phyloP scores from a whole-genome alignment of 257 asterid genomes.

The Thymus quinquecostatus region DNA sequence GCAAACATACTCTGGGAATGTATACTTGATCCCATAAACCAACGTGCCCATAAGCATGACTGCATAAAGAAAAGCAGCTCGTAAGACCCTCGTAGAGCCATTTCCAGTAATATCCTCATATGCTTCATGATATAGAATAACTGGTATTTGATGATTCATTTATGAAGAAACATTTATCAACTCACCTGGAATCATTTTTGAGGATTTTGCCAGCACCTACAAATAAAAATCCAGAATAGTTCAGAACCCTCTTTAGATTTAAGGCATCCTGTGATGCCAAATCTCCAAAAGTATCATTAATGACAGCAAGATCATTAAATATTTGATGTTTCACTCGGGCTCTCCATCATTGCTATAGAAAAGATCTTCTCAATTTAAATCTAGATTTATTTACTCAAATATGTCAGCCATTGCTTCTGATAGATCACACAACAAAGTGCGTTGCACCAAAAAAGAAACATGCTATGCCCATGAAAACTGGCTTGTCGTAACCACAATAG shows the following conservation, averaged over 20 bases:
- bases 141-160: neutral
- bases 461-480: neutral
- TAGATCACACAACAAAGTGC: neutral
- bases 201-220: slow-evolving; percentile 89
- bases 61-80: slow-evolving; percentile 39
- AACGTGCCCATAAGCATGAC: slow-evolving; percentile 98
- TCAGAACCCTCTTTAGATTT: neutral
- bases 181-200: slow-evolving; percentile 93
- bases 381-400: neutral
- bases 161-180: slow-evolving; percentile 11
- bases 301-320: neutral
- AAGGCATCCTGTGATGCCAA: neutral
- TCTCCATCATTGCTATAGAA: neutral
- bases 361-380: neutral
- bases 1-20: slow-evolving; percentile 88
- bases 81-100: neutral
- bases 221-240: slow-evolving; percentile 35
- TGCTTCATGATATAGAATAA: neutral
- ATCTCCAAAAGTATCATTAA: slow-evolving; percentile 5
- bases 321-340: neutral
- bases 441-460: neutral
- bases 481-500: neutral
- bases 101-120: slow-evolving; percentile 1
- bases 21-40: slow-evolving; percentile 88
- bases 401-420: neutral